Evolutionary conservation across 805 yeast genomes (phyloP).

Genomic region (Komagataella mondaviorum): DNA sequence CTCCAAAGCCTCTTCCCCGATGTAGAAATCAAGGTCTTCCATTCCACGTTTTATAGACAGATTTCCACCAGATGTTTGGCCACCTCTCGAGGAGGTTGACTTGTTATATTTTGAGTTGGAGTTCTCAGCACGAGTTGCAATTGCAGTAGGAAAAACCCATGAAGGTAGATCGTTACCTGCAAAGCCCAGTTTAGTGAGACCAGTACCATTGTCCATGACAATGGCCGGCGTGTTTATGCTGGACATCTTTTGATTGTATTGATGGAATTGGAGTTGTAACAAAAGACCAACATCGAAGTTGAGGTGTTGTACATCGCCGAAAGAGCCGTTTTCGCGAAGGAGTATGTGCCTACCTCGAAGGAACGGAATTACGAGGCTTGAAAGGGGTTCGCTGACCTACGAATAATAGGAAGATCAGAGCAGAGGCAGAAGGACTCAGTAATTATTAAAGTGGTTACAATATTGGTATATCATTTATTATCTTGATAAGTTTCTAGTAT

Average conservation of each 20-base stretch:
- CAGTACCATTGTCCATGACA: constrained; percentile 98
- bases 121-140: constrained; percentile 54
- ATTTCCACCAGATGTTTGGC: constrained; percentile 19
- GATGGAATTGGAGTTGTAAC: background rate
- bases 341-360: background rate
- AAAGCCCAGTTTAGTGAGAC: constrained; percentile 91
- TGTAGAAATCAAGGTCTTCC: constrained; percentile 86
- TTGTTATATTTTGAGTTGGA: constrained; percentile 23
- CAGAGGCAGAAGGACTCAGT: too few species aligned
- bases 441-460: background rate
- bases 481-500: background rate
- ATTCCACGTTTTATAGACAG: constrained; percentile 70
- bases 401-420: too few species aligned
- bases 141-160: constrained; percentile 94
- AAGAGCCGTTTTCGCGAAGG: background rate
- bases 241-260: constrained; percentile 21
- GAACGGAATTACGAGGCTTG: background rate
- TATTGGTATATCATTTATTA: background rate
- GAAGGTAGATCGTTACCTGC: constrained; percentile 99
- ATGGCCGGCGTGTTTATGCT: constrained; percentile 78
- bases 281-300: background rate
- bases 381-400: background rate
- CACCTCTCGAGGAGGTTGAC: constrained; percentile 23
- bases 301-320: background rate
- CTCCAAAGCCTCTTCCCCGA: constrained; percentile 88